These are phyloP conservation scores for Flaveria bidentis DNA, from an alignment of 129 eudicot genomes.

Conservation along the genomic window DNA sequence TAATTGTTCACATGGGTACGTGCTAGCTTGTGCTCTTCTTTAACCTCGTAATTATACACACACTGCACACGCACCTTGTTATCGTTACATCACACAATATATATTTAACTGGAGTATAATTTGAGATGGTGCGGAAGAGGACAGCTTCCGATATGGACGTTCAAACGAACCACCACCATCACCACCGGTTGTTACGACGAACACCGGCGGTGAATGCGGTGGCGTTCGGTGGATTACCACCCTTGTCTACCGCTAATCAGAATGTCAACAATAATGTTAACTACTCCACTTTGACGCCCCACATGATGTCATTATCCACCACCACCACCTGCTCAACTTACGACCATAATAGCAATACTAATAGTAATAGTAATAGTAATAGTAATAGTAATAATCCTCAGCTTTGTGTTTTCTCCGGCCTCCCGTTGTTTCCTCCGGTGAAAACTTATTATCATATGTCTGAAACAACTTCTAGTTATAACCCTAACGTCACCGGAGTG, in stretches of 20 bases:
- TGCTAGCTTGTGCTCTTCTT: background rate
- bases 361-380: background rate
- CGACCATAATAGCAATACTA: background rate
- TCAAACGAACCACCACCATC: constrained; percentile 31
- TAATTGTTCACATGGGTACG: background rate
- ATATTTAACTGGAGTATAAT: background rate
- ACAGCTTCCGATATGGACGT: constrained; percentile 73
- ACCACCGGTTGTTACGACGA: constrained; percentile 26
- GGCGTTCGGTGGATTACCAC: constrained; percentile 14
- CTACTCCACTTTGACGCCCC: constrained; percentile 67
- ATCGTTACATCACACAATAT: background rate
- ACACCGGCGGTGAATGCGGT: background rate
- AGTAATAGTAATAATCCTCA: constrained; percentile 22
- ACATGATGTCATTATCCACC: constrained; percentile 35
- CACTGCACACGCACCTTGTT: too few species aligned
- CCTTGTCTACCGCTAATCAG: background rate
- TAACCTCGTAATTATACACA: too few species aligned
- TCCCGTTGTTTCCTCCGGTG: constrained; percentile 83
- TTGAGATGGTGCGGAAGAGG: constrained; percentile 68
- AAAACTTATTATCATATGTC: constrained; percentile 14
- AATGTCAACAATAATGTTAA: constrained; percentile 26
- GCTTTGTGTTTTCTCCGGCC: constrained; percentile 78
- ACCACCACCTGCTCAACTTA: constrained; percentile 33
- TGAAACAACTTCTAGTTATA: too few species aligned
- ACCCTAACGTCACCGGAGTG: background rate